These are phyloP conservation scores for Globisporangium cystogenes DNA, from an alignment of 352 stramenopile species.

Conservation along the genomic window DNA sequence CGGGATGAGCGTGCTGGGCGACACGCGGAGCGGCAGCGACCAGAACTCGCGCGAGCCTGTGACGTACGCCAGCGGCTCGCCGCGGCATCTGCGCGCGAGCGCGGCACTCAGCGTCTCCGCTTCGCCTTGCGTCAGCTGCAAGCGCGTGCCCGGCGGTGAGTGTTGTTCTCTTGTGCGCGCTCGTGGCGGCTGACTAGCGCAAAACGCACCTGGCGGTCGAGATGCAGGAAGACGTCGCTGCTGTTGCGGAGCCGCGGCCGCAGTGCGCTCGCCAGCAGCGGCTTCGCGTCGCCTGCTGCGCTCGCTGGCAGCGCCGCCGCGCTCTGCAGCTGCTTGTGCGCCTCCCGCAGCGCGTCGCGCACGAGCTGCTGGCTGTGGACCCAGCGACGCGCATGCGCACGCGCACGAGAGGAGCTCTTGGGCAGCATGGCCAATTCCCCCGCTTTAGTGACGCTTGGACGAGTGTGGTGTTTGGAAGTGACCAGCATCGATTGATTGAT, in stretches of 20 bases:
- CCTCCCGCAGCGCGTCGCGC: constrained; percentile 7
- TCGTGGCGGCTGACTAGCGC: neutral
- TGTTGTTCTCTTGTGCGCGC: neutral
- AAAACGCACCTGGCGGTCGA: constrained; percentile 27
- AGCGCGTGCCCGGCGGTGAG: too few relatives aligned
- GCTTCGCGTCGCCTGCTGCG: constrained; percentile 38
- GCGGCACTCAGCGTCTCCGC: constrained; percentile 14
- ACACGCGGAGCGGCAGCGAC: constrained; percentile 54
- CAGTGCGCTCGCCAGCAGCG: constrained; percentile 45
- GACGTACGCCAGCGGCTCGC: constrained; percentile 76
- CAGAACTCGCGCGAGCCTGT: constrained; percentile 69
- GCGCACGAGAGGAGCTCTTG: neutral
- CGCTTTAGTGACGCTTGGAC: too few relatives aligned
- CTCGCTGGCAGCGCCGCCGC: constrained; percentile 4
- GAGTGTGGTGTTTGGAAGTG: too few relatives aligned
- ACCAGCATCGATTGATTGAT: too few relatives aligned
- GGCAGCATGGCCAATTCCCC: too few relatives aligned
- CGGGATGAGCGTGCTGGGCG: constrained; percentile 63
- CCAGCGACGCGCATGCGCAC: neutral
- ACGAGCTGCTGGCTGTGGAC: constrained; percentile 11
- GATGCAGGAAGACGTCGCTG: constrained; percentile 57
- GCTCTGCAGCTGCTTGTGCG: constrained; percentile 7
- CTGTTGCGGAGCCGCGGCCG: constrained; percentile 25
- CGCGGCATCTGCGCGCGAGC: constrained; percentile 21
- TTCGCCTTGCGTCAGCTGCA: constrained; percentile 32